A percentile compares a stretch with the other conserved stretches of the same genome.
Evolutionary conservation across 495 filamentous ascomycete genomes (phyloP).

Genomic region (Penicillium egyptiacum): DNA sequence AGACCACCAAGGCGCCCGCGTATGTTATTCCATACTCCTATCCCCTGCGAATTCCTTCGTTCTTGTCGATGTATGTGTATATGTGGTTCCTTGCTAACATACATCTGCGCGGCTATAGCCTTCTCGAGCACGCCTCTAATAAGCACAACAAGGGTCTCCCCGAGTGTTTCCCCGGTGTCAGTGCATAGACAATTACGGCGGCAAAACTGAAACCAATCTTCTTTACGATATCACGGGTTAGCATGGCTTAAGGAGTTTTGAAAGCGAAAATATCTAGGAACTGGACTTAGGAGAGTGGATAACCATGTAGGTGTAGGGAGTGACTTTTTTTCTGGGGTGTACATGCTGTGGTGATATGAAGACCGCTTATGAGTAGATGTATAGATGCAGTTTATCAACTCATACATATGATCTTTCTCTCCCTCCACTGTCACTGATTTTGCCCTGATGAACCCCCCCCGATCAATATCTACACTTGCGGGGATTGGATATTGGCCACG

Average conservation of each 20-base stretch:
- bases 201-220: background rate
- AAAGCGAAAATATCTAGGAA: slow-evolving; percentile 7
- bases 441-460: background rate
- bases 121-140: slow-evolving; percentile 32
- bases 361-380: background rate
- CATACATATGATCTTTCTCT: slow-evolving; percentile 10
- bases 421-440: background rate
- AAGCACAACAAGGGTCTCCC: slow-evolving; percentile 32
- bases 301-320: background rate
- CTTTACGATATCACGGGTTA: slow-evolving; percentile 17
- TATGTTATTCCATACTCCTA: slow-evolving; percentile 12
- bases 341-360: background rate
- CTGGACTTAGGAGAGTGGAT: slow-evolving; percentile 4
- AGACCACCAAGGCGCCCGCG: slow-evolving; percentile 35
- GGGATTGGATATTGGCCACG: background rate
- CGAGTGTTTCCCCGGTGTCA: slow-evolving; percentile 30
- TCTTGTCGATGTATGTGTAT: background rate
- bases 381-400: background rate
- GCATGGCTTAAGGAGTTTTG: slow-evolving; percentile 19
- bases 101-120: slow-evolving; percentile 11
- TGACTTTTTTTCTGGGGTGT: background rate
- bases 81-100: slow-evolving; percentile 11
- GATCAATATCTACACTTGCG: background rate
- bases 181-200: slow-evolving; percentile 5
- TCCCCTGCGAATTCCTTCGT: background rate